Base-by-base conservation (phyloP, 257 asterid genomes). In the Nicotiana obtusifolia region DNA sequence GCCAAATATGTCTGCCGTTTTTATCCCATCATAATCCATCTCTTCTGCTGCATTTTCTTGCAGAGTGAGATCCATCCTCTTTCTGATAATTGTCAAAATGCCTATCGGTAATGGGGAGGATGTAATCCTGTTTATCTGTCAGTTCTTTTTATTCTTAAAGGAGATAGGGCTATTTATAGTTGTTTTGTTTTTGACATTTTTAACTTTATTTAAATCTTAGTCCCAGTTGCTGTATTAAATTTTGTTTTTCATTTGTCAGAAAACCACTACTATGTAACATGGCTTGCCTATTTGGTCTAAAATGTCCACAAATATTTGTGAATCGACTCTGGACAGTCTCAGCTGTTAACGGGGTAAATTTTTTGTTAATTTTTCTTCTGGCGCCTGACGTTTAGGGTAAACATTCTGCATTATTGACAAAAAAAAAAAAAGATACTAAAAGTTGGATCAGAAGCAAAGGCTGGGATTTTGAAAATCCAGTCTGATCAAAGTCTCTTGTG, bases 1-100 rank as follows among this genome's bases (percentile, higher is more conserved):
- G 30, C 76, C 76, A 28, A 80, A 22, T 65, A 37, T 79, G 37
- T 79, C 26, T 35, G 57, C 71, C 13, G 37, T 71, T 71, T 82
- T 37, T 28, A 78, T 47, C 62, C 62, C 80, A 75, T 81, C 37
- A 81, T 85, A 84, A 80, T 82, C 30, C 19, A 66, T 77, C 83
- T 86, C 86, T 11, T 87, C 56, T 89, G 87, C 90, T 92, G 88
- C 89, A 52, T 91, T 88, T 87, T 80, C 69, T 87, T 89, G 93
- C 94, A 86, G 91, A 90, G 89, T 76, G 54, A 85, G 88, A 76
- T 83, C 69, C 85, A 54, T 56, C 80, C 84, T 69, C 76, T 69
- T 44, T 28, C 81, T 69, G 59, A 17, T 47, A 67, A 28, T 28
- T 15, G 20, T 80, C 31, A 60, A 20, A 81, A 67, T 6, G 62